Conservation (phyloP, 352 stramenopile species). For the Poterioochromonas sp. region DNA sequence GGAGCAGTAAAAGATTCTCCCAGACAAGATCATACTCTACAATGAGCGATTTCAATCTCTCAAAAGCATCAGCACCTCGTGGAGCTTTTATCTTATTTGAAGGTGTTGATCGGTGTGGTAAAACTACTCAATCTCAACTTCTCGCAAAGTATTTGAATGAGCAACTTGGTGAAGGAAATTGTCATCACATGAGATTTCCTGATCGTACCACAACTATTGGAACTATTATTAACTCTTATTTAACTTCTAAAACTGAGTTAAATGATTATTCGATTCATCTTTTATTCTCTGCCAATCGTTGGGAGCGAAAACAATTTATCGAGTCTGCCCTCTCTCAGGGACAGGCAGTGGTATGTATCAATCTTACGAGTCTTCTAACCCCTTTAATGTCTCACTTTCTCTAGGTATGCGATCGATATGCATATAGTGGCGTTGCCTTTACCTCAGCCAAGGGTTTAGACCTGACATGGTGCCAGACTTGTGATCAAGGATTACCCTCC, state of each 20-base stretch:
- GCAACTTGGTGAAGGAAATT: no score
- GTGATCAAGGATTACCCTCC: slow-evolving; percentile 85
- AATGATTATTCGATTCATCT: slow-evolving; percentile 96
- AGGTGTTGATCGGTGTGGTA: slow-evolving; percentile 95
- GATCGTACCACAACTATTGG: slow-evolving; percentile 78
- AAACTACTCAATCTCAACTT: slow-evolving; percentile 94
- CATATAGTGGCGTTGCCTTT: slow-evolving; percentile 96
- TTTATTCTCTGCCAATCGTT: slow-evolving; percentile 98
- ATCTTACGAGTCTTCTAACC: no score
- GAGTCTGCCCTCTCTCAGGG: slow-evolving; percentile 18
- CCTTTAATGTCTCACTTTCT: not conserved
- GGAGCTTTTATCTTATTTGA: slow-evolving; percentile 97
- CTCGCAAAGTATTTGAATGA: slow-evolving; percentile 55
- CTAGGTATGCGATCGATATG: slow-evolving; percentile 63
- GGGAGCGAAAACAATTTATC: slow-evolving; percentile 61
- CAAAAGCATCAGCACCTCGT: slow-evolving; percentile 44
- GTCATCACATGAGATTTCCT: slow-evolving; percentile 50
- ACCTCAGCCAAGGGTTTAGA: slow-evolving; percentile 86
- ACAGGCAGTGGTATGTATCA: slow-evolving; percentile 9
- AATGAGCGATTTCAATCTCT: no score
- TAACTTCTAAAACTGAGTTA: slow-evolving; percentile 72
- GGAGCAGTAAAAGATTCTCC: no score
- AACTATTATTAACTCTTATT: slow-evolving; percentile 90
- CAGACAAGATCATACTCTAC: no score
- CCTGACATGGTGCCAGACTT: slow-evolving; percentile 90